Percentiles rank a stretch among this genome's conserved stretches.
Evolutionary conservation across 257 asterid genomes (phyloP).

Genomic region (Datura wrightii): DNA sequence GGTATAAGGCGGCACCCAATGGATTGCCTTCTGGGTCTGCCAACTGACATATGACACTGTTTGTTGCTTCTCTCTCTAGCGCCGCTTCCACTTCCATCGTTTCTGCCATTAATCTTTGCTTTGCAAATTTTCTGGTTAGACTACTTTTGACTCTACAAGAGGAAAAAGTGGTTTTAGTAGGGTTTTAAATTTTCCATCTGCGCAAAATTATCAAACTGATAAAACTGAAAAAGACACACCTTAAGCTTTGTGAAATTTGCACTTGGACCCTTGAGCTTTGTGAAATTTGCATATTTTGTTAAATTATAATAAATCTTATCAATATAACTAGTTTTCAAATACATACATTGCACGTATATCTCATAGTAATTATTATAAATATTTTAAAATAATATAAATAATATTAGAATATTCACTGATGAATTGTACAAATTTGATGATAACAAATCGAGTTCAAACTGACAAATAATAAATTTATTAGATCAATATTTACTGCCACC

Average conservation of each 20-base stretch:
- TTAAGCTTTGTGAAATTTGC: constrained; percentile 9
- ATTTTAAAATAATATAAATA: too few relatives aligned
- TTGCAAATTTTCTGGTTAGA: neutral
- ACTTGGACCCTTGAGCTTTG: neutral
- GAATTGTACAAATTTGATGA: too few relatives aligned
- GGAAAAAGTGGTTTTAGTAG: constrained; percentile 2
- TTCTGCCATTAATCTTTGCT: constrained; percentile 8
- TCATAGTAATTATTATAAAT: too few relatives aligned
- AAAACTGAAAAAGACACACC: neutral
- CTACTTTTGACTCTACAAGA: neutral
- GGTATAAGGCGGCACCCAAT: constrained; percentile 71
- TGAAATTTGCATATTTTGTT: too few relatives aligned
- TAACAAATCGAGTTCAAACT: too few relatives aligned
- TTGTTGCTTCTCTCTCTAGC: constrained; percentile 52
- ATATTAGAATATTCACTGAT: too few relatives aligned
- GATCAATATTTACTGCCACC: too few relatives aligned
- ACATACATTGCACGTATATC: too few relatives aligned
- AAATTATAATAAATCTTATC: too few relatives aligned
- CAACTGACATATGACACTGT: constrained; percentile 74
- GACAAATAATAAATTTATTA: too few relatives aligned
- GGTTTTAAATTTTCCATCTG: neutral
- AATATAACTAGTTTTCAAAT: too few relatives aligned
- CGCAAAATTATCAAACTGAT: neutral
- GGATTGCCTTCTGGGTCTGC: constrained; percentile 69
- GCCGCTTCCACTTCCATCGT: constrained; percentile 54